These are phyloP conservation scores for Vigna radiata DNA, from an alignment of 306 rosid genomes.

Conservation along the genomic window DNA sequence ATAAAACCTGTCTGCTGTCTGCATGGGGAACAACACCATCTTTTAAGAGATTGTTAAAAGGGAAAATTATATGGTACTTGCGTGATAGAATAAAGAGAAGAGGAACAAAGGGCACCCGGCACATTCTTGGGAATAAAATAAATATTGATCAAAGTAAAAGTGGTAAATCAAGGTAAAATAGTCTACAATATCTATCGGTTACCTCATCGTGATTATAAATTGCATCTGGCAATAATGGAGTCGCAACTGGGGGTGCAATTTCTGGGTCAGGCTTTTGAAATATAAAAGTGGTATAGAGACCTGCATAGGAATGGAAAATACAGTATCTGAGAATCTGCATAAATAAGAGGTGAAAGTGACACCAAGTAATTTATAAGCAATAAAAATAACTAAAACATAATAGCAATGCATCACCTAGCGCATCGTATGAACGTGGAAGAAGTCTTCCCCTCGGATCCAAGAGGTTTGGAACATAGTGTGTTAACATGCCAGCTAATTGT, in stretches of 20 bases:
- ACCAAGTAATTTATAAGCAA: constrained; percentile 6
- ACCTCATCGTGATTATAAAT: constrained; percentile 79
- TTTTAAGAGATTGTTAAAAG: neutral
- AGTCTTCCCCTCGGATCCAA: constrained; percentile 91
- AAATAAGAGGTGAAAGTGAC: constrained; percentile 30
- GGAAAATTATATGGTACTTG: too few species aligned
- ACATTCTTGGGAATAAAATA: constrained; percentile 12
- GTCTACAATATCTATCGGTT: constrained; percentile 42
- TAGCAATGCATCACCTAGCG: constrained; percentile 67
- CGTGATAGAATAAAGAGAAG: neutral
- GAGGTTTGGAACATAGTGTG: constrained; percentile 70
- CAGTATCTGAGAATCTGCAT: constrained; percentile 14
- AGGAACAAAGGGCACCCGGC: neutral
- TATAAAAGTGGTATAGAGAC: constrained; percentile 89
- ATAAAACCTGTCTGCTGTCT: neutral
- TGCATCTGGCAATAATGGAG: constrained; percentile 70
- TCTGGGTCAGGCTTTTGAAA: constrained; percentile 97
- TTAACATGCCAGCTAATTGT: constrained; percentile 77
- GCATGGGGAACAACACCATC: neutral
- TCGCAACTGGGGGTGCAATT: constrained; percentile 63
- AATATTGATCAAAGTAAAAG: constrained; percentile 21
- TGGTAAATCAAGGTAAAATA: constrained; percentile 31
- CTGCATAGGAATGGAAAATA: constrained; percentile 54
- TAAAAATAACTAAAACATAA: constrained; percentile 24
- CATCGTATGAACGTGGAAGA: constrained; percentile 90